Evolutionary conservation across 768 basidiomycete genomes (phyloP), one percentile per base, ranked within the genome.

Genomic region (Leccinellum luteum): DNA sequence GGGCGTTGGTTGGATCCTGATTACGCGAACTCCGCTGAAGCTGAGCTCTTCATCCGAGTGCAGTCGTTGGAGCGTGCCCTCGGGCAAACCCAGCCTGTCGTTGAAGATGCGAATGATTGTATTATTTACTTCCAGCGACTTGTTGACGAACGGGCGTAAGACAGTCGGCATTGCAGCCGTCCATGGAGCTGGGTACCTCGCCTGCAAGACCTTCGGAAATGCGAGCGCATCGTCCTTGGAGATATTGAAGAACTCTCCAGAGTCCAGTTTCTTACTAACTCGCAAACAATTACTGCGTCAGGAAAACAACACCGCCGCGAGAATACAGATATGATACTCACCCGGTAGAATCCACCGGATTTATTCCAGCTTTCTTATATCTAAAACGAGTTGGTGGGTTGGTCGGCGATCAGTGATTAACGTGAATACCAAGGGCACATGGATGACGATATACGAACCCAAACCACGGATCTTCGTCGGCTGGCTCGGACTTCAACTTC

Each of bases 11-110:
- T 83, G 80, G 27, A 75, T 81, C 63, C 71, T 81, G 60, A 82
- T 84, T 12, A 81, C 65, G 12, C 87, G 74, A 0, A 81, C 73
- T 61, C 89, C 86, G 59, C 84, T 81, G 8, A 81, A 82, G 51
- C 83, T 85, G 32, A 67, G 70, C 48, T 83, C 81, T 3, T 76
- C 74, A 9, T 69, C 35, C 4, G 66, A 57, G 64, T 89, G 85
- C 21, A 75, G 69, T 1, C 64, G 34, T 6, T 69, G 60, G 2
- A 89, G 70, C 0, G 76, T 71, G 3, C 83, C 84, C 2, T 67
- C 52, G 0, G 83, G 81, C 4, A 90, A 72, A 1, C 78, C n/a
- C n/a, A n/a, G n/a, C n/a, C n/a, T n/a, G n/a, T n/a, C n/a, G n/a
- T n/a, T n/a, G n/a, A n/a, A n/a, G 17, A 85, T 71, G 8, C 73